These are phyloP conservation scores for Thermothielavioides terrestris DNA, from an alignment of 495 filamentous ascomycete species.

Conservation along the genomic window DNA sequence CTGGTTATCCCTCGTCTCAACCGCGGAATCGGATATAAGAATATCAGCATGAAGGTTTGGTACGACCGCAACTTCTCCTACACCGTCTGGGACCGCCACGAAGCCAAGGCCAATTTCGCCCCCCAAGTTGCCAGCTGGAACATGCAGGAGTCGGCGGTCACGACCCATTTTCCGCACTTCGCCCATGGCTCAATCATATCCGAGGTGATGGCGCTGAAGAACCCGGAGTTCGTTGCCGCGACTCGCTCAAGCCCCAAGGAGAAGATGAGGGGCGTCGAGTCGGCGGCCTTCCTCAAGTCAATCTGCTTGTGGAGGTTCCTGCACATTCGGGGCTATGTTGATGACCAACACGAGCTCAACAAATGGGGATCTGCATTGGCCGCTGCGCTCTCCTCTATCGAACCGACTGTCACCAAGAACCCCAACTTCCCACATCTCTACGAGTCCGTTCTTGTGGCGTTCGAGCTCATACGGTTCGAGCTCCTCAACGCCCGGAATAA, in stretches of 20 bases:
- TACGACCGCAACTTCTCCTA: constrained; percentile 62
- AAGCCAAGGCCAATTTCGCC: constrained; percentile 49
- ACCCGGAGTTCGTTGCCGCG: constrained; percentile 55
- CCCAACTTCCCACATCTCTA: constrained; percentile 37
- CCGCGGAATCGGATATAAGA: constrained; percentile 68
- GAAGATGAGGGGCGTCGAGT: constrained; percentile 37
- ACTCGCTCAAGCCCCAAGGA: constrained; percentile 48
- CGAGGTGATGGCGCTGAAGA: constrained; percentile 51
- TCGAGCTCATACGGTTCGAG: constrained; percentile 70
- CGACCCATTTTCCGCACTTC: constrained; percentile 38
- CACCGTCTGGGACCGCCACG: constrained; percentile 52
- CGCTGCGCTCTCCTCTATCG: constrained; percentile 53
- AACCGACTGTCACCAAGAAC: constrained; percentile 53
- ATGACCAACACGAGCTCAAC: constrained; percentile 73
- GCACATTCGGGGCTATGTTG: constrained; percentile 76
- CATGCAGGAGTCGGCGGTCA: constrained; percentile 47
- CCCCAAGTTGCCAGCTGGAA: constrained; percentile 64
- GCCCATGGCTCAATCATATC: constrained; percentile 47
- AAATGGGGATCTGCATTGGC: constrained; percentile 73
- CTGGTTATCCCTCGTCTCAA: constrained; percentile 70
- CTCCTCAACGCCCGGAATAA: constrained; percentile 59
- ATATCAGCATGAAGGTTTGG: constrained; percentile 73
- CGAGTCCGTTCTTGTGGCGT: constrained; percentile 53
- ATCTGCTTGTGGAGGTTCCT: constrained; percentile 82
- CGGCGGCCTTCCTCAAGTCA: constrained; percentile 62